Evolutionary conservation across 2,329 filamentous ascomycete species (phyloP), one percentile per base, ranked within the genome.

Genomic region (Neopestalotiopsis sp.): DNA sequence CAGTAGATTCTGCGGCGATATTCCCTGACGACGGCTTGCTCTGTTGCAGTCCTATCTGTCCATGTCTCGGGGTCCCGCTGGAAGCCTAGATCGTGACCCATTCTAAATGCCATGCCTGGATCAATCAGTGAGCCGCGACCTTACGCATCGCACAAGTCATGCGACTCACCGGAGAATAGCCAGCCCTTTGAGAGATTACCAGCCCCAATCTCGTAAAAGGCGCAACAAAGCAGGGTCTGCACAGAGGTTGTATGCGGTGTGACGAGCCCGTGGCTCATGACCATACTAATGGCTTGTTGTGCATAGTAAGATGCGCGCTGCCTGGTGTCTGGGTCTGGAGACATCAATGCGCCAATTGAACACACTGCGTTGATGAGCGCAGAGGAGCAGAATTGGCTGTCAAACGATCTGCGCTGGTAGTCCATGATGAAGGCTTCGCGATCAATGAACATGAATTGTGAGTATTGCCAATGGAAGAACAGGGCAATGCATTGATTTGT

Each of bases 61-160:
- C 67, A 70, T 40, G 58, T 59, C 0, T 63, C 64, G 13, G 67
- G 69, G 32, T 70, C 69, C 12, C 69, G 67, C 28, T 70, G 69
- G 14, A 70, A 70, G 2, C 69, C 69, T 13, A 73, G 63, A 59
- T 72, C 69, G 45, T 73, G 68, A 42, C 68, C 68, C 71, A 73
- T 73, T 28, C 71, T 58, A 24, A 72, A 71, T 2, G 72, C 72
- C 34, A 73, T 69, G 20, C 72, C 72, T 73, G 42, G n/a, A 52
- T n/a, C 45, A 17, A 1, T n/a, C 17, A 52, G 45, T 52, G n/a
- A 52, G 45, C 14, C 2, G 9, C 10, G 6, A 10, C n/a, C 45
- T 24, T 12, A 0, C n/a, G n/a, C 45, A 10, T 0, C n/a, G 45
- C 45, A 10, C 45, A 4, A 52, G 9, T 9, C 9, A 4, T 17